Percentiles rank a stretch among this genome's conserved stretches.
These are phyloP conservation scores for Micractinium conductrix DNA, from an alignment of 139 green algal genomes.

Conservation along the genomic window DNA sequence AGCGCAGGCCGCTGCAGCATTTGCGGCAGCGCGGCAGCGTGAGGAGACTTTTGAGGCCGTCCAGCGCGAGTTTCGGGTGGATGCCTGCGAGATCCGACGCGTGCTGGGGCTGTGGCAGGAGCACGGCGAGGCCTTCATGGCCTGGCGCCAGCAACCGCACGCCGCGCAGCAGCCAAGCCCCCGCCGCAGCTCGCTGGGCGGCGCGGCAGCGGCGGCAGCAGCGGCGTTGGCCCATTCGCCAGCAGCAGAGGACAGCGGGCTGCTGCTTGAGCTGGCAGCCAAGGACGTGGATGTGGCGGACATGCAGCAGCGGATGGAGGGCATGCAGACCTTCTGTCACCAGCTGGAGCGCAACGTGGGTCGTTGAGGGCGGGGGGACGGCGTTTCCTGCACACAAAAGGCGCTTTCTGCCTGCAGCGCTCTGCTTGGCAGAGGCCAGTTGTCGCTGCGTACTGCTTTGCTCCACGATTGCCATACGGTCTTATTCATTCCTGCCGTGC, in stretches of 20 bases:
- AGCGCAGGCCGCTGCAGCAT: conserved; percentile 18
- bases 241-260: neutral
- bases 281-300: neutral
- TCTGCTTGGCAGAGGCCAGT: too few species aligned
- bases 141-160: neutral
- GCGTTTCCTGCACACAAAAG: neutral
- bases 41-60: conserved; percentile 54
- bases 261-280: conserved; percentile 9
- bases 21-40: conserved; percentile 48
- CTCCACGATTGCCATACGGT: too few species aligned
- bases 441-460: too few species aligned
- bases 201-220: neutral
- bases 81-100: conserved; percentile 38
- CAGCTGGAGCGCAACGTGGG: conserved; percentile 37
- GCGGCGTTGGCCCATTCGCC: neutral
- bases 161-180: too few species aligned
- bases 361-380: neutral
- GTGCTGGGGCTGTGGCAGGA: conserved; percentile 54
- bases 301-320: neutral
- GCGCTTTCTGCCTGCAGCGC: too few species aligned
- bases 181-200: too few species aligned
- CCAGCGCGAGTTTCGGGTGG: conserved; percentile 45
- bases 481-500: neutral
- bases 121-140: neutral
- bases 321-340: conserved; percentile 32